Percentiles rank a stretch among this genome's conserved stretches.
These are phyloP conservation scores for Trametes meyenii DNA, from an alignment of 768 basidiomycete genomes.

Conservation along the genomic window DNA sequence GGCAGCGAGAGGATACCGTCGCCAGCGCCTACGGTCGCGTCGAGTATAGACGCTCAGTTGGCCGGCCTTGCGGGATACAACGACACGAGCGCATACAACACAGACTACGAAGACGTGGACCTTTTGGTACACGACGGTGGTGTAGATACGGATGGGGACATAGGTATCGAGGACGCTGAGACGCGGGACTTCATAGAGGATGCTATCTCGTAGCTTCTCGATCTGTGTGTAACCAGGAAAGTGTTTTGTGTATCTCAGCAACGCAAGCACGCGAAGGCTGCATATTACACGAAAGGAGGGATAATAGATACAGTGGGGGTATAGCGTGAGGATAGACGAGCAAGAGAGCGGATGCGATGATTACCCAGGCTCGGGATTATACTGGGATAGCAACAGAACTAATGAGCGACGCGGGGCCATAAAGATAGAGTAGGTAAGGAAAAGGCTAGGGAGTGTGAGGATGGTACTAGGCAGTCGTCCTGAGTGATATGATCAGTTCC, in stretches of 20 bases:
- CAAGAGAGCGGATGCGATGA: constrained; percentile 6
- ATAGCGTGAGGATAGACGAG: neutral
- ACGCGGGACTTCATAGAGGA: constrained; percentile 20
- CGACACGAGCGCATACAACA: constrained; percentile 57
- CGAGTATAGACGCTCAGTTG: constrained; percentile 50
- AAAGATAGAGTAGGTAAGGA: constrained; percentile 8
- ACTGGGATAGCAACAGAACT: constrained; percentile 11
- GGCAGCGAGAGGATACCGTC: constrained; percentile 44
- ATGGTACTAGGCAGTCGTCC: neutral
- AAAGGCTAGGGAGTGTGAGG: neutral
- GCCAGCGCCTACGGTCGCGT: constrained; percentile 53
- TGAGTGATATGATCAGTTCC: constrained; percentile 16
- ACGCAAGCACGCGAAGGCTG: neutral
- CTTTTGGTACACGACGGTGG: constrained; percentile 8
- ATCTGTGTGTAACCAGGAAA: neutral
- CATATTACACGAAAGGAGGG: constrained; percentile 6
- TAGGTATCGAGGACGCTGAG: constrained; percentile 14
- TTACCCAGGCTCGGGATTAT: constrained; percentile 12
- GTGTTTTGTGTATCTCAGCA: neutral
- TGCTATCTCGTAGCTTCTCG: constrained; percentile 9
- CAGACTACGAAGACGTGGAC: constrained; percentile 45
- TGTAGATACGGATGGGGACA: constrained; percentile 22
- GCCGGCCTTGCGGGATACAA: constrained; percentile 19
- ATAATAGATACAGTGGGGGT: constrained; percentile 23
- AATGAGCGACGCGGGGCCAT: constrained; percentile 10